phyloP scores from a whole-genome alignment of 2,329 filamentous ascomycete species.

The Colletotrichum nymphaeae region DNA sequence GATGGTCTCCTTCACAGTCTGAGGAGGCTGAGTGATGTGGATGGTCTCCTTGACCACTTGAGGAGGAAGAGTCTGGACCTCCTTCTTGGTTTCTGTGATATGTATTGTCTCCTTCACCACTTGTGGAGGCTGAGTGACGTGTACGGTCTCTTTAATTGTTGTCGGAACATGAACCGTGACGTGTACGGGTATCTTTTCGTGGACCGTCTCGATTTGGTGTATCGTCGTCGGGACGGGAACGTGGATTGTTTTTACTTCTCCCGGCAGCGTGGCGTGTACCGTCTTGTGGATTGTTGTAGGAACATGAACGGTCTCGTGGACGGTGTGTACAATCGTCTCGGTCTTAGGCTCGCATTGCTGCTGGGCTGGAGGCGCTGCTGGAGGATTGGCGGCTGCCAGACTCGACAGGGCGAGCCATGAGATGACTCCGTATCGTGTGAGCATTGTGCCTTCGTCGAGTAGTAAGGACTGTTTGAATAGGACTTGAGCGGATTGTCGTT shows the following conservation, averaged over 20 bases:
- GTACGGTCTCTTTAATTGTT: conserved; percentile 16
- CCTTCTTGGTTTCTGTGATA: conserved; percentile 9
- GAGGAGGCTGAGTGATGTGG: not conserved
- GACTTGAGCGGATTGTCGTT: not conserved
- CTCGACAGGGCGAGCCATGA: conserved; percentile 27
- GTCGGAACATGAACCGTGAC: conserved; percentile 2
- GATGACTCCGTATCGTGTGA: conserved; percentile 21
- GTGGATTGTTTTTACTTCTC: conserved; percentile 12
- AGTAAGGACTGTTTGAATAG: not conserved
- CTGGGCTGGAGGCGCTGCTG: conserved; percentile 1
- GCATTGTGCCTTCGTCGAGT: conserved; percentile 9
- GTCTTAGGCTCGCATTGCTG: conserved; percentile 26
- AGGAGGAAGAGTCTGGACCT: conserved; percentile 7
- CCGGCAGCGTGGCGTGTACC: conserved; percentile 20
- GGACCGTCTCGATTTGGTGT: conserved; percentile 19
- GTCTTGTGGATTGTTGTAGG: not conserved
- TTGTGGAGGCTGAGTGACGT: conserved; percentile 18
- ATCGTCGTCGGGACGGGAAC: conserved; percentile 17
- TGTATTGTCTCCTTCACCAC: conserved; percentile 29
- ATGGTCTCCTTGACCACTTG: conserved; percentile 8
- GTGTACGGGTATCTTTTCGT: conserved; percentile 21
- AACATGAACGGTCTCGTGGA: not conserved
- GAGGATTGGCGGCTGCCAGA: conserved; percentile 30
- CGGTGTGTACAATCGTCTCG: conserved; percentile 30
- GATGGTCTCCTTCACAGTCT: not conserved